Evolutionary conservation across 148 eudicot genomes (phyloP).

Genomic region (Beta vulgaris): DNA sequence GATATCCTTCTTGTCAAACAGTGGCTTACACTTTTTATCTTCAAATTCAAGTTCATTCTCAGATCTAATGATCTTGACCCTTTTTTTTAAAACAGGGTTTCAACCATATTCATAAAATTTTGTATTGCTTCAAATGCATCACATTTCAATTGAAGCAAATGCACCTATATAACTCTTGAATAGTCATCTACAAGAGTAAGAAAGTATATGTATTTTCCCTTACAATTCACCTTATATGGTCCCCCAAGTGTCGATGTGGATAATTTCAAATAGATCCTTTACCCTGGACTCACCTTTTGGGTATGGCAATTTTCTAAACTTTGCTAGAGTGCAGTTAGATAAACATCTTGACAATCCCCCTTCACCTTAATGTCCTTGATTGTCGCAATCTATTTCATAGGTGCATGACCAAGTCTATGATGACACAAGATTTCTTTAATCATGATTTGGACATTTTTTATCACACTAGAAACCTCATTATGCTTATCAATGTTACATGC

Average conservation of each 20-base stretch:
- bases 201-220: neutral
- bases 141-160: neutral
- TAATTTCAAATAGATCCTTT: neutral
- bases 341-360: neutral
- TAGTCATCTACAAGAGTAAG: neutral
- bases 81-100: neutral
- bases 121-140: neutral
- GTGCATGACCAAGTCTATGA: neutral
- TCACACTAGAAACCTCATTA: too few species aligned
- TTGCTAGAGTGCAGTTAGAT: neutral
- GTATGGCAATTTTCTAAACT: neutral
- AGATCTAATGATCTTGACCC: neutral
- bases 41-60: neutral
- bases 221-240: neutral
- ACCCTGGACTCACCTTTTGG: neutral
- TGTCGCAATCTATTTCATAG: neutral
- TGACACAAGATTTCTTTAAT: neutral
- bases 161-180: neutral
- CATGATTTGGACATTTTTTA: neutral
- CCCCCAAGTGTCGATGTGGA: slow-evolving; percentile 2
- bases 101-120: neutral
- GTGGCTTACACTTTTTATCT: neutral
- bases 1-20: neutral
- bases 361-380: accelerated
- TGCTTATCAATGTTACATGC: too few species aligned